Evolutionary conservation across 2,329 filamentous ascomycete species (phyloP), one percentile per base, ranked within the genome.

Genomic region (Hypoxylon sp.): DNA sequence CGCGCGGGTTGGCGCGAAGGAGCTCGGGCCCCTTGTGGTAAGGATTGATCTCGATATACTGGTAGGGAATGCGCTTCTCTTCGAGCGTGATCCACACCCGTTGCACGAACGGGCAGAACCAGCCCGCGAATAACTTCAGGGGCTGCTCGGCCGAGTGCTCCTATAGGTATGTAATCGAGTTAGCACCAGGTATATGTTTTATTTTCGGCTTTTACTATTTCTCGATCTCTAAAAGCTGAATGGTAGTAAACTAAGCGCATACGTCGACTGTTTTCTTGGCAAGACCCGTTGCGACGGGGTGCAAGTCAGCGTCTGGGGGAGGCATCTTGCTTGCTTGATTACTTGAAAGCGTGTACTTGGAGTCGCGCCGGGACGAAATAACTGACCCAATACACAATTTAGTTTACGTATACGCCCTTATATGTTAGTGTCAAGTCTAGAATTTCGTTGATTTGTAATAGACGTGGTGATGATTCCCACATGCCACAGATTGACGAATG

Each of bases 11-110:
- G 69, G 94, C 83, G 10, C 85, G 83, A 25, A 95, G 82, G 22
- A 94, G 89, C 1, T 86, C 88, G 2, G 86, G 79, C 0, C 88
- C 88, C 75, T 95, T 94, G 78, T 90, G 83, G 82, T 94, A 94
- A 0, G 92, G 92, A 78, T 94, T 94, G 65, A 94, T 90, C 82
- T 93, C 90, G 70, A 92, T 84, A 77, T 92, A 93, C 81, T 94
- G 89, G 78, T 94, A 91, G 10, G 88, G 86, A 27, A 94, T 91
- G 1, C 84, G 79, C 79, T 95, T 94, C 77, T 94, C 92, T 75
- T 90, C 86, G 13, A 95, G 85, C 0, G 90, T 87, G 68, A 93
- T 89, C 90, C 92, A 94, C 14, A 86, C 85, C 14, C 91, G 86
- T 81, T 94, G 92, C 3, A 93, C 86, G 69, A 88, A 89, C n/a